Evolutionary conservation across 2,329 filamentous ascomycete species (phyloP).

Genomic region (Neonectria faginata): DNA sequence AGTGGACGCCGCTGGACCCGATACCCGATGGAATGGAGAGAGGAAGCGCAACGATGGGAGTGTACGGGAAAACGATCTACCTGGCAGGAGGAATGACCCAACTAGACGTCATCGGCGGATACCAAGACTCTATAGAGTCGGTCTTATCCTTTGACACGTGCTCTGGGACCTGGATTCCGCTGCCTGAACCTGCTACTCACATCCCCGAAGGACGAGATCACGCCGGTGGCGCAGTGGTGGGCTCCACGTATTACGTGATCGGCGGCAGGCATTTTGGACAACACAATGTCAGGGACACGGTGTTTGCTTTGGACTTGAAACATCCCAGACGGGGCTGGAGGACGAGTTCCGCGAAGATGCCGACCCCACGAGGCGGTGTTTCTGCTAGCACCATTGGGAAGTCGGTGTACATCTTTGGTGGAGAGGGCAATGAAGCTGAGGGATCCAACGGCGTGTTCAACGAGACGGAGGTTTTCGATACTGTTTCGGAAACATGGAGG

Average conservation of each 20-base stretch:
- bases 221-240: constrained; percentile 46
- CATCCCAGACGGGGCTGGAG: constrained; percentile 45
- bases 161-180: constrained; percentile 41
- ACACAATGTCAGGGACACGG: constrained; percentile 49
- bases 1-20: constrained; percentile 45
- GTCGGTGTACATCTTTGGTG: constrained; percentile 52
- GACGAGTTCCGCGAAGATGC: constrained; percentile 48
- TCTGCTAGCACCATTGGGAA: constrained; percentile 45
- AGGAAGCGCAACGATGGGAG: constrained; percentile 50
- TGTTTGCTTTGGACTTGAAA: constrained; percentile 50
- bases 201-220: constrained; percentile 54
- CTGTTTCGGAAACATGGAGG: constrained; percentile 44
- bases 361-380: constrained; percentile 51
- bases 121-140: constrained; percentile 45
- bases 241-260: constrained; percentile 51
- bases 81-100: constrained; percentile 53
- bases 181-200: constrained; percentile 40
- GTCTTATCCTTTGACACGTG: constrained; percentile 49
- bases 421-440: constrained; percentile 49
- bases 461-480: constrained; percentile 49
- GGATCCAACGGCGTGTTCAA: constrained; percentile 42
- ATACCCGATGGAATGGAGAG: constrained; percentile 45
- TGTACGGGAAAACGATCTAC: constrained; percentile 48
- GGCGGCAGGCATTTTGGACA: constrained; percentile 50
- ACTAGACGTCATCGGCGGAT: constrained; percentile 25